phyloP scores from a whole-genome alignment of 2,329 filamentous ascomycete genomes.

The Aspergillus sp. region DNA sequence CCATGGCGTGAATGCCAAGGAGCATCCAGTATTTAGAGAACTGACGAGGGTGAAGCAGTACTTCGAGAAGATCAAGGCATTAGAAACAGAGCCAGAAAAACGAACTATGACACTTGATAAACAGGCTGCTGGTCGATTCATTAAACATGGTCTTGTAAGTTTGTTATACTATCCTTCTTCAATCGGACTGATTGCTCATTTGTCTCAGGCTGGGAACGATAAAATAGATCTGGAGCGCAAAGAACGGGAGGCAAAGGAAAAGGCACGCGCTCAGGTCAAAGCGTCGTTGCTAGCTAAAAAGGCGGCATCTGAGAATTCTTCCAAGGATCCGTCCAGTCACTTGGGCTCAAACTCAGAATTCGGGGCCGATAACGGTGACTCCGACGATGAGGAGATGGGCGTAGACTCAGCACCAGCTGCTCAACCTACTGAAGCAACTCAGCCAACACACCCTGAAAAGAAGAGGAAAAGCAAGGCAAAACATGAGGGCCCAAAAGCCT shows the following conservation, averaged over 20 bases:
- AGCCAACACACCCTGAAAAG: constrained; percentile 4
- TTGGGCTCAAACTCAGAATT: constrained; percentile 12
- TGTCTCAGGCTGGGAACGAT: constrained; percentile 42
- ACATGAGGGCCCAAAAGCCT: constrained; percentile 8
- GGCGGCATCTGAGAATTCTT: constrained; percentile 18
- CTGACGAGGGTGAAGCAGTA: constrained; percentile 84
- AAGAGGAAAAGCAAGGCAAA: constrained; percentile 21
- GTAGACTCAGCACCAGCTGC: background rate
- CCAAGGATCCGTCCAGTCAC: constrained; percentile 11
- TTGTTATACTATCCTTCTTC: background rate
- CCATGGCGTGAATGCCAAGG: constrained; percentile 73
- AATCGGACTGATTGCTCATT: constrained; percentile 12
- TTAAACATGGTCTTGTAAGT: constrained; percentile 72
- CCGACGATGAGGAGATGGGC: constrained; percentile 9
- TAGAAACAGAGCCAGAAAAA: constrained; percentile 59
- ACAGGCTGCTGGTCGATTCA: constrained; percentile 72
- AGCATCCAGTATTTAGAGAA: constrained; percentile 81
- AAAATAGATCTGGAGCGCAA: constrained; percentile 48
- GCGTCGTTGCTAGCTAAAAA: constrained; percentile 41
- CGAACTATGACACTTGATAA: constrained; percentile 63
- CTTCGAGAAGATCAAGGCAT: constrained; percentile 81
- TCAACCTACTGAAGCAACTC: constrained; percentile 1
- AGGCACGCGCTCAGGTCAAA: constrained; percentile 45
- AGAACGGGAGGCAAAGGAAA: constrained; percentile 47
- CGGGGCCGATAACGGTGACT: constrained; percentile 6